phyloP scores from a whole-genome alignment of 306 rosid genomes.

The Prunus armeniaca region DNA sequence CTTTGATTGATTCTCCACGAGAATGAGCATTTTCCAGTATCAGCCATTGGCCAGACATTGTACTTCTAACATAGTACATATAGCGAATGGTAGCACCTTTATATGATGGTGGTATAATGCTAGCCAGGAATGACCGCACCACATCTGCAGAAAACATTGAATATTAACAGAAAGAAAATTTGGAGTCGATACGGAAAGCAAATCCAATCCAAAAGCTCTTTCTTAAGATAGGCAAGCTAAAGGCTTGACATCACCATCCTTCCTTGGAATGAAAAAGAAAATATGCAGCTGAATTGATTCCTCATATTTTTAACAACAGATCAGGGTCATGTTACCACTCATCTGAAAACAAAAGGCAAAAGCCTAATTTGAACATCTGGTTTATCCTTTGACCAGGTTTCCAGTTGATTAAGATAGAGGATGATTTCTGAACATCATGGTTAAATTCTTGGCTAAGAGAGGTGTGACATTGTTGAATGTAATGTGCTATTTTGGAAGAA shows the following conservation, averaged over 20 bases:
- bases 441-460: not conserved
- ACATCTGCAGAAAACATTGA: slow-evolving; percentile 51
- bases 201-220: not conserved
- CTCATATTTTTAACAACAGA: not conserved
- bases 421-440: not conserved
- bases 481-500: not conserved
- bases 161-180: slow-evolving; percentile 10
- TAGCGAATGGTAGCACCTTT: slow-evolving; percentile 92
- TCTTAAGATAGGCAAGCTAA: not conserved
- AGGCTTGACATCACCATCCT: not conserved
- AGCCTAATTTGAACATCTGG: not conserved
- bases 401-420: not conserved
- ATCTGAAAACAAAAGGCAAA: not conserved
- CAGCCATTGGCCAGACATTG: slow-evolving; percentile 77
- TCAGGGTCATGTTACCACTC: not conserved
- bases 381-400: not conserved
- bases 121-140: slow-evolving; percentile 60
- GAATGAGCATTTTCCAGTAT: slow-evolving; percentile 76
- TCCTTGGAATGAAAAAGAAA: not conserved
- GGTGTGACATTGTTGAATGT: not conserved
- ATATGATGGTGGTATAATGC: slow-evolving; percentile 86
- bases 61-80: slow-evolving; percentile 72
- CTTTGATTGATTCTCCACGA: slow-evolving; percentile 55
- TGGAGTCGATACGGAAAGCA: not conserved
- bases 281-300: not conserved